Percentiles rank a stretch among this genome's conserved stretches.
Evolutionary conservation across 1,284 basidiomycete genomes (phyloP).

Genomic region (Leccinum griseonigrum): DNA sequence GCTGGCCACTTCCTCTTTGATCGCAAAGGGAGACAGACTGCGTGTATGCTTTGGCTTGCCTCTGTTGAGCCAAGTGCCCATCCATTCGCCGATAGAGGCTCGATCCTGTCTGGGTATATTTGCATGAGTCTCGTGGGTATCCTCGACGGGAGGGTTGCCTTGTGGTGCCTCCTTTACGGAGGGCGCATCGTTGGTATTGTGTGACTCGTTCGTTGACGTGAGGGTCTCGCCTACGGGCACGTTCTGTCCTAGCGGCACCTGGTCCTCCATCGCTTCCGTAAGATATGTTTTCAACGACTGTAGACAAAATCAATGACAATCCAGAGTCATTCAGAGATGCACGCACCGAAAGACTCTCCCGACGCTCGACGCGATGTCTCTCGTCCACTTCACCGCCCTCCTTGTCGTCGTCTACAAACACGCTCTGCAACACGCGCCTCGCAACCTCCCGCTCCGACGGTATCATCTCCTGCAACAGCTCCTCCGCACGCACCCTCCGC

Average conservation of each 20-base stretch:
- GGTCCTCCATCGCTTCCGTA: conserved; percentile 69
- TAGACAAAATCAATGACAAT: conserved; percentile 12
- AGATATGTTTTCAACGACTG: conserved; percentile 70
- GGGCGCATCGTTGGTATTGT: conserved; percentile 3
- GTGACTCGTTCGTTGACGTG: conserved; percentile 2
- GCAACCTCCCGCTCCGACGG: conserved; percentile 64
- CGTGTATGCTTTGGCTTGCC: conserved; percentile 32
- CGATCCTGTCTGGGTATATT: conserved; percentile 27
- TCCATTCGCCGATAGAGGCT: conserved; percentile 60
- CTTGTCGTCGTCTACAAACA: conserved; percentile 61
- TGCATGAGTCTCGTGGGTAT: conserved; percentile 10
- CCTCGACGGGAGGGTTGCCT: not conserved
- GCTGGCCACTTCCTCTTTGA: conserved; percentile 19
- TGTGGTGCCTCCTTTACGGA: not conserved
- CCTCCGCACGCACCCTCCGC: conserved; percentile 51
- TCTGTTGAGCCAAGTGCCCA: conserved; percentile 63
- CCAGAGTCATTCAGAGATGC: not conserved
- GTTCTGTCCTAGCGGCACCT: conserved; percentile 42
- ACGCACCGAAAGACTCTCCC: conserved; percentile 57
- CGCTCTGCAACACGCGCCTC: conserved; percentile 58
- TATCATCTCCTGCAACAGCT: conserved; percentile 53
- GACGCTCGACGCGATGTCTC: conserved; percentile 46
- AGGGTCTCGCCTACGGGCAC: conserved; percentile 22
- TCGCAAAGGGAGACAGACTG: conserved; percentile 16
- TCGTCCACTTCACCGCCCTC: conserved; percentile 31